Base-by-base conservation (phyloP, 1,139 yeast species). In the Suhomyces yuchorum region DNA sequence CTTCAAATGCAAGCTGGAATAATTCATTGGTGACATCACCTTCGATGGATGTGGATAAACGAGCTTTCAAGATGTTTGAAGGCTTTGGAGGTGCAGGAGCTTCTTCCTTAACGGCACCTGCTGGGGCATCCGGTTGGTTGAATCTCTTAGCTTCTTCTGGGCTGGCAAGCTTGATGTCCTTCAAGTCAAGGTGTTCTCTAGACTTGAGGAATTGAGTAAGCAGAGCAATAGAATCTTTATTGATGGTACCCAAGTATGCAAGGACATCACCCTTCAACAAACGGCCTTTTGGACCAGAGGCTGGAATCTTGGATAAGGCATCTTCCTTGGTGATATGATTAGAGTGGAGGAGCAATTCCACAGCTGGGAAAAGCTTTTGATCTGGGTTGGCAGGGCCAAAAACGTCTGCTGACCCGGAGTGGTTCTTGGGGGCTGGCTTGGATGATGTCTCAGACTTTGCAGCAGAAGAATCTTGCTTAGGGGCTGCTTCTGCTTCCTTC, bases 231-330 rank as follows among this genome's bases (percentile, higher is more conserved):
- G 84, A 70, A 7, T 78, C 82, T 43, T 71, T 60, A 14, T 87
- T 67, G 50, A 92, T 87, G 53, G 79, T 66, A 23, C 98, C 97
- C 49, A 92, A 65, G 62, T 81, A 84, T 1, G 96, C 95, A 56
- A 92, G 77, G 1, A 92, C 90, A 65, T 93, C 99, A 53, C 98
- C 98, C 71, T 87, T 88, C 56, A 91, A 75, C 43, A 93, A 66
- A 60, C 96, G 80, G 17, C 97, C 98, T 51, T 83, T 78, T 33
- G 96, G 96, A 12, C 98, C 99, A 1, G 96, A 78, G 7, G 97
- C 96, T 32, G 80, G 75, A 56, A 93, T 89, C 55, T 85, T 81
- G 17, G 70, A 63, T 28, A 87, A 56, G 0, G 97, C 97, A 15
- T 86, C 91, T 40, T 80, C 85, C 49, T 68, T 67, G 2, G 92